Conservation (phyloP, 305 asterid genomes). For the Fraxinus latifolia region DNA sequence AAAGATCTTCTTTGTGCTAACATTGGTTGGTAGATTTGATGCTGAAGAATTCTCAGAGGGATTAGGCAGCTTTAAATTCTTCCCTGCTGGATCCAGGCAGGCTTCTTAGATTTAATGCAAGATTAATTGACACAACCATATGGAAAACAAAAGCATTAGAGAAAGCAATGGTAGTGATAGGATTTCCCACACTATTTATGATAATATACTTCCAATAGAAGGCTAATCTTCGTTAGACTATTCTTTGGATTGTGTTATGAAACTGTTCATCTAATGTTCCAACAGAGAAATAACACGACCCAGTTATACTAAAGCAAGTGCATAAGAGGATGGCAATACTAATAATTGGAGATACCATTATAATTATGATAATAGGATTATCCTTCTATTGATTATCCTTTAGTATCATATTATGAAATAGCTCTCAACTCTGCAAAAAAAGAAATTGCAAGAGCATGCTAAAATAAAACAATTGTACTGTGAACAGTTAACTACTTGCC, state of each 20-base stretch:
- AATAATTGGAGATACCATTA: background rate
- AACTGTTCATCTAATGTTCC: background rate
- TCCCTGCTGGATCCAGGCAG: constrained; percentile 39
- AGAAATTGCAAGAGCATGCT: background rate
- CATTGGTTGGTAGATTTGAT: constrained; percentile 36
- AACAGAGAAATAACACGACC: background rate
- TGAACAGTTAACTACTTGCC: constrained; percentile 14
- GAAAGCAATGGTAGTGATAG: background rate
- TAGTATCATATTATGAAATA: background rate
- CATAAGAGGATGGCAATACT: background rate
- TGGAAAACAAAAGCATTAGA: background rate
- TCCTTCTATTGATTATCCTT: background rate
- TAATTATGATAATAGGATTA: background rate
- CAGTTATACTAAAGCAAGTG: background rate
- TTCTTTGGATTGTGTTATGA: background rate
- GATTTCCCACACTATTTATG: background rate
- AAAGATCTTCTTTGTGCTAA: constrained; percentile 80
- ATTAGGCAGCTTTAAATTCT: constrained; percentile 18
- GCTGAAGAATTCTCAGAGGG: constrained; percentile 38
- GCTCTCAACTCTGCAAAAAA: background rate
- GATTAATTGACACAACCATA: background rate
- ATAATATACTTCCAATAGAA: background rate
- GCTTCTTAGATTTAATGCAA: background rate
- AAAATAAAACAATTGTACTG: background rate
- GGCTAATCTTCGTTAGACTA: background rate